Evolutionary conservation across 139 green algal genomes (phyloP), one percentile per base, ranked within the genome.

Genomic region (Chlorella sp.): DNA sequence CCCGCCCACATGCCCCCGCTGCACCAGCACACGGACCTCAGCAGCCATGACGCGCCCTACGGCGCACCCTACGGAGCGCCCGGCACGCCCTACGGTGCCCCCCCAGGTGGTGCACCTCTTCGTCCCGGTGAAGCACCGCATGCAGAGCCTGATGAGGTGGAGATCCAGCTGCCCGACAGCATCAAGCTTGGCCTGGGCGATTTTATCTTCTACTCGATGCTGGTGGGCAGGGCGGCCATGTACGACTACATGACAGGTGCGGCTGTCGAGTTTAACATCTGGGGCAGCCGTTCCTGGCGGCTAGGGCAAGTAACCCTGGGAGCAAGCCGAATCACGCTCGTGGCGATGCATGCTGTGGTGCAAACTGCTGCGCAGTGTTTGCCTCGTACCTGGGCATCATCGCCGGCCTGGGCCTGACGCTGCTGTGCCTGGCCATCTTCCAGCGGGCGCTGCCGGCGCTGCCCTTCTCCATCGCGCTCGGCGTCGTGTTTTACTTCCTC

Each of bases 161-260:
- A 83, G 26, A 35, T 76, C 1, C 76, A 74, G 3, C 74, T 92
- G 35, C 87, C 87, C 5, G 88, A 92, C 61, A 64, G 55, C 26
- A 96, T 97, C 70, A 96, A 97, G 85, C 89, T 99, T 51, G 95
- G 95, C 30, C 74, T 99, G 24, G 93, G 93, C 4, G 95, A 99
- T 85, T 98, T 99, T 82, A 98, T 98, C 67, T 99, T 99, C 79
- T 98, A 97, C 82, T 90, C 80, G 34, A 86, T 98, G 66, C 83
- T 99, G 26, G 91, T 97, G n/a, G 92, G 91, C 0, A 81, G 94
- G 1, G 95, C 95, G 4, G 91, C 94, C 3, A 96, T 97, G 90
- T 97, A 96, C 74, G 94, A 98, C 78, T 88, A 91, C 76, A 91
- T 98, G 75, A 97, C 92, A 22, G 84, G 92, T 94, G 17, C 78